Percentiles rank a stretch among this genome's conserved stretches.
Conservation (phyloP, 2,329 filamentous ascomycete genomes). For the Talaromyces funiculosus region DNA sequence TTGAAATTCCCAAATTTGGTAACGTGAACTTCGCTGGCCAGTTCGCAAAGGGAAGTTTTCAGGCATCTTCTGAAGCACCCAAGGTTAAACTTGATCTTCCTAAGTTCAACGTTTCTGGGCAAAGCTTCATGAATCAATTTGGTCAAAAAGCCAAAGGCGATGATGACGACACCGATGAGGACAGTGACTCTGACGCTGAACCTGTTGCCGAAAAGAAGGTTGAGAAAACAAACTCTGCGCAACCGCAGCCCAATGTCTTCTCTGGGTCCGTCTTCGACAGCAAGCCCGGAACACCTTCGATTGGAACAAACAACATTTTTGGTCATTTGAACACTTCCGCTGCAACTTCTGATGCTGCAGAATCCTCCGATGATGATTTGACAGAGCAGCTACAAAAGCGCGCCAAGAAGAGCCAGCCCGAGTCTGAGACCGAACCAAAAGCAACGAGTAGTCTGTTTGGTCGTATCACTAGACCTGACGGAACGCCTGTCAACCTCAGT, state of each 20-base stretch:
- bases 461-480: constrained; percentile 10
- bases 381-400: constrained; percentile 8
- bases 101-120: constrained; percentile 8
- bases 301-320: constrained; percentile 10
- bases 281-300: constrained; percentile 8
- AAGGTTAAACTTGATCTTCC: constrained; percentile 11
- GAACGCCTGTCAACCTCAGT: constrained; percentile 12
- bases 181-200: constrained; percentile 31
- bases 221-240: neutral
- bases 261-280: constrained; percentile 10
- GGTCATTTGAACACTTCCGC: constrained; percentile 11
- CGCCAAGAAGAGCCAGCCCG: neutral
- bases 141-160: constrained; percentile 12
- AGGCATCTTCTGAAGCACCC: constrained; percentile 7
- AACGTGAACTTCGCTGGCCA: constrained; percentile 10
- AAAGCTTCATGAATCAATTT: constrained; percentile 12
- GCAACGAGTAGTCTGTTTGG: constrained; percentile 6
- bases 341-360: constrained; percentile 8
- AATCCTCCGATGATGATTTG: constrained; percentile 10
- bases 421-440: neutral
- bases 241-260: neutral
- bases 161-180: constrained; percentile 11
- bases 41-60: constrained; percentile 10
- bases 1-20: constrained; percentile 13
- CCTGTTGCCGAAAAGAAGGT: constrained; percentile 21